Conservation (phyloP, 495 filamentous ascomycete species). For the Talaromyces adpressus region DNA sequence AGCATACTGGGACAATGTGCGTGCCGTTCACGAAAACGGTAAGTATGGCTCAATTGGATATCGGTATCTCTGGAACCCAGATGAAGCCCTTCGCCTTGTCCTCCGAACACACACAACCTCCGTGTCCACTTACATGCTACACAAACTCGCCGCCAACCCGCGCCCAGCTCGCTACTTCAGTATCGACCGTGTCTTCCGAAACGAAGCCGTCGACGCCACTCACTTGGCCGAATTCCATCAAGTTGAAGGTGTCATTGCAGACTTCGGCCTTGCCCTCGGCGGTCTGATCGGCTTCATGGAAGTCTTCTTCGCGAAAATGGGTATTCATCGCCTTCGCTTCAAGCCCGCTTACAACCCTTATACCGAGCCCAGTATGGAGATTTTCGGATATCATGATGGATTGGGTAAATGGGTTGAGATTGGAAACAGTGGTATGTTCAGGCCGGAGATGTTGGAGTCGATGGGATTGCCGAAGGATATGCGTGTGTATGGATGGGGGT, state of each 20-base stretch:
- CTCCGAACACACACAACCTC: constrained; percentile 96
- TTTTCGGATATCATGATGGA: constrained; percentile 87
- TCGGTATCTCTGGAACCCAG: constrained; percentile 82
- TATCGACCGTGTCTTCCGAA: constrained; percentile 95
- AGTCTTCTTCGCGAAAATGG: constrained; percentile 94
- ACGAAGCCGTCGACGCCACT: constrained; percentile 92
- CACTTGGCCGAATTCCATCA: constrained; percentile 98
- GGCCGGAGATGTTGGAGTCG: constrained; percentile 88
- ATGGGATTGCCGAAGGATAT: constrained; percentile 87
- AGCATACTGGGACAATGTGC: constrained; percentile 79
- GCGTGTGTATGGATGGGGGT: constrained; percentile 84
- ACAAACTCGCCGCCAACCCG: constrained; percentile 76
- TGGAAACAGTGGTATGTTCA: constrained; percentile 97
- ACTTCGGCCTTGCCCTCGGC: constrained; percentile 84
- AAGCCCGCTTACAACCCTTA: constrained; percentile 98
- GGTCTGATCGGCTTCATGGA: constrained; percentile 96
- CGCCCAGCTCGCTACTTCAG: constrained; percentile 89
- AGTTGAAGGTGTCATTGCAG: constrained; percentile 95
- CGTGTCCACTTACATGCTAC: constrained; percentile 76
- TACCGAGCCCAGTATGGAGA: constrained; percentile 97
- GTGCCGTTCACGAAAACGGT: constrained; percentile 73
- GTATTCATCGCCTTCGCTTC: constrained; percentile 79
- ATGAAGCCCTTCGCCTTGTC: constrained; percentile 85
- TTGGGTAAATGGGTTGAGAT: constrained; percentile 92
- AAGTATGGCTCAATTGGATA: constrained; percentile 94